Percentiles rank a stretch among this genome's conserved stretches.
Conservation (phyloP, 768 basidiomycete genomes). For the Boletus sp. region DNA sequence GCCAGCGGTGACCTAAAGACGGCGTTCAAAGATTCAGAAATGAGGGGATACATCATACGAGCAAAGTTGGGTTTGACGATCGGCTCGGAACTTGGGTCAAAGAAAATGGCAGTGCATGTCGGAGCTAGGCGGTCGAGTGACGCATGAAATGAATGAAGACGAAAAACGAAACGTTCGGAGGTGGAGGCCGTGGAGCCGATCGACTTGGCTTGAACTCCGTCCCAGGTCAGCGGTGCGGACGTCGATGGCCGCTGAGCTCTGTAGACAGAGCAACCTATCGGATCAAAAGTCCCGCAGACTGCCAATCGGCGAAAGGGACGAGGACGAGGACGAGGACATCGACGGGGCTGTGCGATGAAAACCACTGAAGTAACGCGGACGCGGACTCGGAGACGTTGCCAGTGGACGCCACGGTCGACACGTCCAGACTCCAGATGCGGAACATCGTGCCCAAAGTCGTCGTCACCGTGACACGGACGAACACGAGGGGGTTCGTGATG, state of each 20-base stretch:
- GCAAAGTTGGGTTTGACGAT: neutral
- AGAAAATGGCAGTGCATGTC: no score
- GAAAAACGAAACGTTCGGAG: neutral
- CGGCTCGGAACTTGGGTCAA: neutral
- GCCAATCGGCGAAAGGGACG: neutral
- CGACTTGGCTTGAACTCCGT: neutral
- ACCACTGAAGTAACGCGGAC: neutral
- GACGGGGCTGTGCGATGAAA: neutral
- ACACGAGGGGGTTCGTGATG: slow-evolving; percentile 9
- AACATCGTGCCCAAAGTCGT: neutral
- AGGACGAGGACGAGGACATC: neutral
- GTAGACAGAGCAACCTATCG: no score
- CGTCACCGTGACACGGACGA: neutral
- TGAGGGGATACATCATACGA: neutral
- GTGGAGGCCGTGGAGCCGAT: neutral
- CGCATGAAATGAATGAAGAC: neutral
- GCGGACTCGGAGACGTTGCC: neutral
- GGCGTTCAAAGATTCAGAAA: neutral
- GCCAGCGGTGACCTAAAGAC: neutral
- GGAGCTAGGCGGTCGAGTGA: neutral
- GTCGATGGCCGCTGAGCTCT: neutral
- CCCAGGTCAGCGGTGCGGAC: neutral
- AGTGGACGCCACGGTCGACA: neutral
- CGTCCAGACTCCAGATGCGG: neutral
- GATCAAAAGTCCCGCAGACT: no score